Evolutionary conservation across 805 yeast species (phyloP).

Genomic region (Cyberlindnera veronae): DNA sequence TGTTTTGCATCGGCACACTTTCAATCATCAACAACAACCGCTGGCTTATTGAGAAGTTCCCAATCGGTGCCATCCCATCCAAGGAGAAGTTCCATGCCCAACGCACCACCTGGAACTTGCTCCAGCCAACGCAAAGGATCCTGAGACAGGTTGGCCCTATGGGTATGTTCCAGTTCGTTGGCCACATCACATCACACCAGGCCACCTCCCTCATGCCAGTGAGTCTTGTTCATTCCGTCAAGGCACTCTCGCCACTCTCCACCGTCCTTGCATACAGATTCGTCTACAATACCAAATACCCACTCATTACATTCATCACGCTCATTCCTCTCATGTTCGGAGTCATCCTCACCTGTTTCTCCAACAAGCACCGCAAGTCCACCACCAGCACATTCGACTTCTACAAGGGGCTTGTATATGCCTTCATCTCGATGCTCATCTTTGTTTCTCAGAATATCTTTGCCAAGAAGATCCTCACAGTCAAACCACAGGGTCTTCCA

Average conservation of each 20-base stretch:
- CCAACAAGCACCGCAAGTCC: conserved; percentile 28
- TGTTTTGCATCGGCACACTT: conserved; percentile 49
- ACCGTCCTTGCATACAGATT: conserved; percentile 78
- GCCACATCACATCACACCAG: conserved; percentile 87
- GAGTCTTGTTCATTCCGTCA: conserved; percentile 91
- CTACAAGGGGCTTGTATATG: conserved; percentile 34
- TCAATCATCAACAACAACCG: conserved; percentile 36
- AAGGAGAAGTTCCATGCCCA: conserved; percentile 29
- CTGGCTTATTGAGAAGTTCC: conserved; percentile 33
- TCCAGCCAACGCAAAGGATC: conserved; percentile 51
- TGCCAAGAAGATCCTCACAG: conserved; percentile 69
- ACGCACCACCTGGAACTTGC: conserved; percentile 36
- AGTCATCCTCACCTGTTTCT: conserved; percentile 75
- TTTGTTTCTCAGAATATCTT: conserved; percentile 78
- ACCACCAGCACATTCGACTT: conserved; percentile 11
- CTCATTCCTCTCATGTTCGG: conserved; percentile 78
- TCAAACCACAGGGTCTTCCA: conserved; percentile 34
- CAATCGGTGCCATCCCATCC: conserved; percentile 49
- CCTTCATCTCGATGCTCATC: conserved; percentile 45
- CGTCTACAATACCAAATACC: conserved; percentile 56
- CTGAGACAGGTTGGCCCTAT: conserved; percentile 78
- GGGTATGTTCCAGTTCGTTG: conserved; percentile 91
- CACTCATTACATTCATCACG: conserved; percentile 67
- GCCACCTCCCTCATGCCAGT: conserved; percentile 93
- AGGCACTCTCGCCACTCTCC: conserved; percentile 84